Base-by-base conservation (phyloP, 306 rosid species). In the Crotalaria pallida region DNA sequence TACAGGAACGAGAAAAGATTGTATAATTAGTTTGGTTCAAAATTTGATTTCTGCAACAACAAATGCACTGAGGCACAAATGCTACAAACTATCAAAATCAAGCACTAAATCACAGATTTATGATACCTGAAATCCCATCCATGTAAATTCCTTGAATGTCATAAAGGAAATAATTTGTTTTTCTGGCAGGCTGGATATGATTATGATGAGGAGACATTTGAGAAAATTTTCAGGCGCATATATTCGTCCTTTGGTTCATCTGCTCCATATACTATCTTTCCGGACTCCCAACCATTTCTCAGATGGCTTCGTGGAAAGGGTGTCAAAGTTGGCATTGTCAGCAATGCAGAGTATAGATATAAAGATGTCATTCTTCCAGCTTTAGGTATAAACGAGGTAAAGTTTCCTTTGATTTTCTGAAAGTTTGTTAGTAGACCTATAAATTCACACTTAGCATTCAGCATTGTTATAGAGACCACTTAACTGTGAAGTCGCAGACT, bases 151-250 rank as follows among this genome's bases (percentile, higher is more conserved):
- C 34, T 34, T 36, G 24, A 27, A 74, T 36, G 11, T 63, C 26
- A 53, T 73, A 36, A 59, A 52, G 52, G 68, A 31, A 43, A 41
- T 47, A 24, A 51, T 24, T 71, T 85, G 44, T 82, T 71, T 87
- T 82, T 41, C 17, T 78, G 44, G 48, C 88, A 94, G 96, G 98
- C 97, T 79, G 96, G 98, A 74, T 94, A 90, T 80, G 92, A 85
- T 2, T 90, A 88, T 21, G 96, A 94, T 7, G 98, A 94, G 82
- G 98, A 94, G 87, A 94, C 96, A 41, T 94, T 94, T 84, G 98
- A 90, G 80, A 94, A 94, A 72, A 88, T 94, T 74, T 94, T 94
- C 77, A 81, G 81, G 55, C 96, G 96, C 76, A 94, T 94, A 77
- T 90, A 90, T 77, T 70, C 96, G 36, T 83, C 98, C 3, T 91